Conservation (phyloP, 2,329 filamentous ascomycete species). For the Epichloe gansuensis region DNA sequence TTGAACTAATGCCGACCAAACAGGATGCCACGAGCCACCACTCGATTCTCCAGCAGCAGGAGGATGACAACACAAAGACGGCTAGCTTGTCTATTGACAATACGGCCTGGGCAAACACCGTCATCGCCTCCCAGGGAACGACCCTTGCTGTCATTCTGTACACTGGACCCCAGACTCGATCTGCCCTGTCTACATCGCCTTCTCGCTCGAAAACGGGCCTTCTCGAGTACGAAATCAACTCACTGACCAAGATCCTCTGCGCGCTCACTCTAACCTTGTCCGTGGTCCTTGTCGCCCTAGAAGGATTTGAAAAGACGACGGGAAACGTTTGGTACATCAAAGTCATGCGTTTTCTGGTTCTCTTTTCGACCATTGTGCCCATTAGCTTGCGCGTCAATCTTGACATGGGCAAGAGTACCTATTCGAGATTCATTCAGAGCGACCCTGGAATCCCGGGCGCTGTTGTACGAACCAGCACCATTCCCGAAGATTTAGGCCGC, state of each 20-base stretch:
- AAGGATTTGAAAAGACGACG: constrained; percentile 60
- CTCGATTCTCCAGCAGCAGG: constrained; percentile 19
- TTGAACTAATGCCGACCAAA: constrained; percentile 55
- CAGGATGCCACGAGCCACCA: constrained; percentile 33
- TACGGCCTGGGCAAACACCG: constrained; percentile 96
- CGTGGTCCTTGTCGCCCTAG: constrained; percentile 73
- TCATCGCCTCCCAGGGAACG: constrained; percentile 82
- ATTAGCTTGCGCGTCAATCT: constrained; percentile 94
- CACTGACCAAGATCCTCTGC: constrained; percentile 89
- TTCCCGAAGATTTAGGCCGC: constrained; percentile 87
- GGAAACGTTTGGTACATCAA: constrained; percentile 81
- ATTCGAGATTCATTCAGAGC: constrained; percentile 87
- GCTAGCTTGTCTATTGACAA: constrained; percentile 85
- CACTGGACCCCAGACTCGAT: constrained; percentile 86
- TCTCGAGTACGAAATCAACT: constrained; percentile 93
- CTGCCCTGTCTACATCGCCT: constrained; percentile 80
- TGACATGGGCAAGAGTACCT: constrained; percentile 93
- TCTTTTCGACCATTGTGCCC: constrained; percentile 98
- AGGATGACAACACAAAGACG: constrained; percentile 35
- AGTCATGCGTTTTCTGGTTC: constrained; percentile 92
- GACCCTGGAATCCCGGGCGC: constrained; percentile 84
- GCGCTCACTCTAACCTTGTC: constrained; percentile 77
- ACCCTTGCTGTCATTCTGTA: constrained; percentile 88
- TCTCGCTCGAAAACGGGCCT: constrained; percentile 90
- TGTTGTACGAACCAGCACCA: constrained; percentile 90